These are phyloP conservation scores for Paraphoma chrysanthemicola DNA, from an alignment of 2,329 filamentous ascomycete species.

Conservation along the genomic window DNA sequence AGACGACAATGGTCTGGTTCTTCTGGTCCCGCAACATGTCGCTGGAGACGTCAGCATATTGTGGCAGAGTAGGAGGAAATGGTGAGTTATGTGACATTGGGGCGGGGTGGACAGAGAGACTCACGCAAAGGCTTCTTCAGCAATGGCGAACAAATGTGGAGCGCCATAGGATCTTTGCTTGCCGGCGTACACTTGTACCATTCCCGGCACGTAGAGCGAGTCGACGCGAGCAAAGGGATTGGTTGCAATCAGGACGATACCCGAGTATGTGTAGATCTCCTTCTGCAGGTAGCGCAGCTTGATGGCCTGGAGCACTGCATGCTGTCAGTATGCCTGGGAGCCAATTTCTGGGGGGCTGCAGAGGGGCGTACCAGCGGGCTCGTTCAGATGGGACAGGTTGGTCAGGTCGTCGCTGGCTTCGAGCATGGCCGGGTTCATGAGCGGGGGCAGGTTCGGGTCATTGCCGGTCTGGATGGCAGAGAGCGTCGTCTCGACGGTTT, in stretches of 20 bases:
- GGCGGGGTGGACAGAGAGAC: conserved; percentile 36
- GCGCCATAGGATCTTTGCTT: conserved; percentile 96
- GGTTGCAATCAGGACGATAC: conserved; percentile 96
- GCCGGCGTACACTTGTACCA: conserved; percentile 99
- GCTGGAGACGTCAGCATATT: conserved; percentile 54
- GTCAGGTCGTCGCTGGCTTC: conserved; percentile 98
- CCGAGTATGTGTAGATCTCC: conserved; percentile 99
- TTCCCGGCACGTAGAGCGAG: conserved; percentile 96
- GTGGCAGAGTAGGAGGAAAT: not conserved
- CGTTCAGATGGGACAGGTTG: conserved; percentile 96
- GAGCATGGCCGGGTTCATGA: conserved; percentile 98
- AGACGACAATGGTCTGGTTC: conserved; percentile 99
- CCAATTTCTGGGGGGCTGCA: not conserved
- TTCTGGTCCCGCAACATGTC: conserved; percentile 96
- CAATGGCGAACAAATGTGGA: conserved; percentile 97
- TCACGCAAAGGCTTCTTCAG: conserved; percentile 97
- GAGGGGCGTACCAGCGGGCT: conserved; percentile 80
- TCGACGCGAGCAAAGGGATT: conserved; percentile 98
- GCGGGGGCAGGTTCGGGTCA: conserved; percentile 80
- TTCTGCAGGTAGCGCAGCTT: conserved; percentile 96
- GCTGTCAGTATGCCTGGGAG: conserved; percentile 33
- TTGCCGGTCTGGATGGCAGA: conserved; percentile 79
- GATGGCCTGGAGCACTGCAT: conserved; percentile 91
- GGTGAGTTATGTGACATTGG: not conserved
- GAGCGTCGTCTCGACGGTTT: conserved; percentile 77